These are phyloP conservation scores for Pisolithus orientalis DNA, from an alignment of 768 basidiomycete species.

Conservation along the genomic window DNA sequence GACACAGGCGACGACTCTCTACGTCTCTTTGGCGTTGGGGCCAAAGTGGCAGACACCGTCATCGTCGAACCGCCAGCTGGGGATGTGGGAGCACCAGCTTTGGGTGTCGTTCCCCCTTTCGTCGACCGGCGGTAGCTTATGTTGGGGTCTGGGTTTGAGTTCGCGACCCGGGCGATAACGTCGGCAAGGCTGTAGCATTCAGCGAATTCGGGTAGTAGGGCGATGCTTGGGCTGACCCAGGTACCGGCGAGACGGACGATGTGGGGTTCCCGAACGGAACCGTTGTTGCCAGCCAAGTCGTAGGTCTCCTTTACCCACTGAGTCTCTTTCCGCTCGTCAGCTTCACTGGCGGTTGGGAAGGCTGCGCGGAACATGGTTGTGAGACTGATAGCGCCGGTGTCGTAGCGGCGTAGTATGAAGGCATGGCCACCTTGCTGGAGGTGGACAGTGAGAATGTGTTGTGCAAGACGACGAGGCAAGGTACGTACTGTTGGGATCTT, in stretches of 20 bases:
- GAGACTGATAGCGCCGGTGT: constrained; percentile 86
- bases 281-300: constrained; percentile 75
- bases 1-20: constrained; percentile 49
- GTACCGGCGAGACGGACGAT: constrained; percentile 82
- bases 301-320: constrained; percentile 78
- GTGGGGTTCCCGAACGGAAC: constrained; percentile 49
- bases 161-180: constrained; percentile 59
- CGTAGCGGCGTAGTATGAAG: constrained; percentile 90
- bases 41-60: constrained; percentile 13
- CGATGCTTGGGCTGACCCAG: constrained; percentile 70
- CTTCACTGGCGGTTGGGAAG: constrained; percentile 74
- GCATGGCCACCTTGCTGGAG: constrained; percentile 72
- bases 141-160: constrained; percentile 72
- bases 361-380: constrained; percentile 97
- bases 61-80: too few species aligned
- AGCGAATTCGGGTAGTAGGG: constrained; percentile 52
- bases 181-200: constrained; percentile 55
- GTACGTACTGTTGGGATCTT: constrained; percentile 81
- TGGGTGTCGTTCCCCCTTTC: constrained; percentile 26
- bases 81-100: constrained; percentile 5
- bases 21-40: constrained; percentile 56
- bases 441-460: constrained; percentile 12
- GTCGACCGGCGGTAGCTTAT: constrained; percentile 72
- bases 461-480: constrained; percentile 3
- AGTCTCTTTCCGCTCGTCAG: constrained; percentile 72